Conservation (phyloP, 2,329 filamentous ascomycete genomes). For the Drechmeria coniospora region DNA sequence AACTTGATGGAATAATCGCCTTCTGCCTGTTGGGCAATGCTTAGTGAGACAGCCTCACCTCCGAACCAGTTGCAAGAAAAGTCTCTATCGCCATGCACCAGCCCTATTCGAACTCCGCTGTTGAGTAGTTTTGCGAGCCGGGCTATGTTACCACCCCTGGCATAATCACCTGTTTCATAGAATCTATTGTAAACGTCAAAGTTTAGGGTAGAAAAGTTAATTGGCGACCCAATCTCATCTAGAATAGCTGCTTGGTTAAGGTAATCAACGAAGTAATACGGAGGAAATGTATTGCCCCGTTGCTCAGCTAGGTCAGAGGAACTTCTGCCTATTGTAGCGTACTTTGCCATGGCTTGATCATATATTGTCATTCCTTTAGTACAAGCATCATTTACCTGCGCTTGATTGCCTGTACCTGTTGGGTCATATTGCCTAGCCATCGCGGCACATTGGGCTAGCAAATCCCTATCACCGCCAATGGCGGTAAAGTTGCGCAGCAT, state of each 20-base stretch:
- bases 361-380: too few relatives aligned
- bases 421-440: too few relatives aligned
- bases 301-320: conserved; percentile 47
- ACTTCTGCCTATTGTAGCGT: conserved; percentile 38
- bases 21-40: conserved; percentile 35
- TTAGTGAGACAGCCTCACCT: conserved; percentile 57
- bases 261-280: conserved; percentile 44
- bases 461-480: conserved; percentile 33
- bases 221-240: conserved; percentile 42
- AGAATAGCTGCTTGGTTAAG: conserved; percentile 45
- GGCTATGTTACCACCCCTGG: conserved; percentile 44
- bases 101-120: conserved; percentile 49
- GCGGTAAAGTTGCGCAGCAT: conserved; percentile 18
- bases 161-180: conserved; percentile 42
- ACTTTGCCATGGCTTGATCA: too few relatives aligned
- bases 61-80: conserved; percentile 55
- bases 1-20: conserved; percentile 39
- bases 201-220: conserved; percentile 42
- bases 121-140: conserved; percentile 45
- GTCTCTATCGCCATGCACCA: conserved; percentile 54
- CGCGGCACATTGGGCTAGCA: too few relatives aligned
- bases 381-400: too few relatives aligned
- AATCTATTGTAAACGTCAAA: conserved; percentile 30
- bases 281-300: conserved; percentile 43
- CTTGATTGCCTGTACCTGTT: too few relatives aligned